Percentiles rank a stretch among this genome's conserved stretches.
Conservation (phyloP, 2,329 filamentous ascomycete genomes). For the Beauveria pseudobassiana region DNA sequence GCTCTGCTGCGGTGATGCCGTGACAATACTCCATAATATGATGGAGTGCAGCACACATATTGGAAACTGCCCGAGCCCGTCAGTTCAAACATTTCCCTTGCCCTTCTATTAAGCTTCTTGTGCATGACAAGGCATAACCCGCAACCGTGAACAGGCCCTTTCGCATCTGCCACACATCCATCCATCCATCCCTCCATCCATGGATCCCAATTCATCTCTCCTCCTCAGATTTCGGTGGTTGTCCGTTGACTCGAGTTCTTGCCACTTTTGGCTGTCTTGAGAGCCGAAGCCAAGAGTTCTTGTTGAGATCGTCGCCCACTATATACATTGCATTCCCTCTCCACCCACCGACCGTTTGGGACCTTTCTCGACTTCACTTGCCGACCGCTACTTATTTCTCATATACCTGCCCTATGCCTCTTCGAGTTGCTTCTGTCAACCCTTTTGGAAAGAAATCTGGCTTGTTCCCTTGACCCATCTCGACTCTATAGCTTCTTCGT, state of each 20-base stretch:
- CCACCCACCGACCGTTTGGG: neutral
- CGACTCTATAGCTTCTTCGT: neutral
- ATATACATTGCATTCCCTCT: conserved; percentile 8
- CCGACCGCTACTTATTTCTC: neutral
- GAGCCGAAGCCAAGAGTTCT: conserved; percentile 5
- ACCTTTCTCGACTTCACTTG: neutral
- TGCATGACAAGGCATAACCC: conserved; percentile 8
- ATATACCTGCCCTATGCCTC: neutral
- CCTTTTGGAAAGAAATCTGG: neutral
- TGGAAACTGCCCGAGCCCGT: conserved; percentile 5
- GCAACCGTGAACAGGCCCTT: conserved; percentile 1
- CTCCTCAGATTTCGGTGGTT: neutral
- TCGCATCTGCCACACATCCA: neutral
- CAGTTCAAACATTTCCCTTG: conserved; percentile 1
- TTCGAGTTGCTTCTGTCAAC: neutral
- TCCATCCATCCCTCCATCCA: neutral
- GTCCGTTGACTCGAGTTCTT: conserved; percentile 1
- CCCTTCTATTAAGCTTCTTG: conserved; percentile 6
- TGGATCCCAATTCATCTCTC: neutral
- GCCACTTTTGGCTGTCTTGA: neutral
- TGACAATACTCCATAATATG: conserved; percentile 10
- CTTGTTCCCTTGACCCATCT: neutral
- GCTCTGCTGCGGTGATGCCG: conserved; percentile 5
- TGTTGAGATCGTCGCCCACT: conserved; percentile 9
- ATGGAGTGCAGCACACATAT: conserved; percentile 7